Evolutionary conservation across 768 basidiomycete species (phyloP).

Genomic region (Hygrocybe punicea): DNA sequence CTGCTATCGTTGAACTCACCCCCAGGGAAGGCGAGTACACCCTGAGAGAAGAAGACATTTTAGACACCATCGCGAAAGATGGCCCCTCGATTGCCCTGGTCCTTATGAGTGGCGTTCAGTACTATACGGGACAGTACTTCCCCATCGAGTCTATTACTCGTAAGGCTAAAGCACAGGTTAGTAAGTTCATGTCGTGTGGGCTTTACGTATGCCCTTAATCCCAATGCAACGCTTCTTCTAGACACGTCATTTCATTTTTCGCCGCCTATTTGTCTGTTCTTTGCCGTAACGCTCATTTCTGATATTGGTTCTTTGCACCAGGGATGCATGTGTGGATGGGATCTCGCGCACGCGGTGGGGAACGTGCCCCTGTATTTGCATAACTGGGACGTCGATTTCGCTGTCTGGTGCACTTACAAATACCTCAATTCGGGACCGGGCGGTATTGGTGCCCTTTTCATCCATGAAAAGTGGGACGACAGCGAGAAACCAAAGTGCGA

Average conservation of each 20-base stretch:
- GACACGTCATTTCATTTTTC: not conserved
- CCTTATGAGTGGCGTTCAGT: conserved; percentile 91
- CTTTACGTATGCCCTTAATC: conserved; percentile 6
- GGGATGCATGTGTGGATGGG: conserved; percentile 95
- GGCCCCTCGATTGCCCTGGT: conserved; percentile 83
- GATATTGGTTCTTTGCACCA: conserved; percentile 33
- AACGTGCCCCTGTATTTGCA: conserved; percentile 88
- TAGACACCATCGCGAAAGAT: conserved; percentile 66
- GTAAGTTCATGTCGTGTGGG: conserved; percentile 4
- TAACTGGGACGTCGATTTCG: conserved; percentile 95
- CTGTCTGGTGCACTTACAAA: conserved; percentile 98
- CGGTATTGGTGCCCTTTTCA: conserved; percentile 90
- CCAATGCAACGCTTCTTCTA: not conserved
- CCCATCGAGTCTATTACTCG: conserved; percentile 80
- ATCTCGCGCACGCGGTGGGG: conserved; percentile 92
- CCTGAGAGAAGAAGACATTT: conserved; percentile 86
- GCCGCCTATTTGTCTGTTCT: not conserved
- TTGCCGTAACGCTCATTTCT: conserved; percentile 11
- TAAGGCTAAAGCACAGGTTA: conserved; percentile 80
- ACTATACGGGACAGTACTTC: conserved; percentile 96
- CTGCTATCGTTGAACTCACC: conserved; percentile 71
- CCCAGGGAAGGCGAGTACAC: conserved; percentile 83
- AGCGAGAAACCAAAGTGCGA: conserved; percentile 59
- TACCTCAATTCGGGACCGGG: conserved; percentile 97
- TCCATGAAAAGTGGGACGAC: conserved; percentile 79